Conservation (phyloP, 1,139 yeast genomes). For the Hansenula sp. region DNA sequence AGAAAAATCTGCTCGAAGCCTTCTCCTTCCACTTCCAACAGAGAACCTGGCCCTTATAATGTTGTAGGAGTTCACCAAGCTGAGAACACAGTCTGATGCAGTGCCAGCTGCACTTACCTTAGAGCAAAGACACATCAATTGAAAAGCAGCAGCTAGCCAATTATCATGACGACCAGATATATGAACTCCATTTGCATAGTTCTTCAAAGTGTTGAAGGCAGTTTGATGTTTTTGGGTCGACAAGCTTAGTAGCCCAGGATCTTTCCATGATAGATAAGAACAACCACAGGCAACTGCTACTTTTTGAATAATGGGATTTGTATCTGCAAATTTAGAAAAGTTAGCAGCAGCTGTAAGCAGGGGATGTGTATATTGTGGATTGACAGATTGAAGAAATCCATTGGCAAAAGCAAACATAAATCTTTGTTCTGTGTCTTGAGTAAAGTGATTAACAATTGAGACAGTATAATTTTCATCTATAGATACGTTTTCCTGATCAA, state of each 20-base stretch:
- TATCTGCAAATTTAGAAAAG: constrained; percentile 27
- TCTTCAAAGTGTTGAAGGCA: constrained; percentile 2
- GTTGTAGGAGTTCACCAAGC: constrained; percentile 26
- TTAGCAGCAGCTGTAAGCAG: constrained; percentile 36
- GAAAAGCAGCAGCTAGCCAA: constrained; percentile 35
- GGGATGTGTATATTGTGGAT: constrained; percentile 40
- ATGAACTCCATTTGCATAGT: background rate
- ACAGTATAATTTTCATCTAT: too few relatives aligned
- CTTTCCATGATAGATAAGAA: constrained; percentile 28
- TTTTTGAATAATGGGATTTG: constrained; percentile 29
- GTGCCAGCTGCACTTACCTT: constrained; percentile 28
- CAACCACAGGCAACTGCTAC: constrained; percentile 38
- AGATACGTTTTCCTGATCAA: too few relatives aligned
- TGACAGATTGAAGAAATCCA: constrained; percentile 34
- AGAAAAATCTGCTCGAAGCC: too few relatives aligned
- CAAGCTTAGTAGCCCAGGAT: constrained; percentile 10
- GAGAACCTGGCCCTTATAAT: constrained; percentile 22
- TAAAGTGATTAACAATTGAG: background rate
- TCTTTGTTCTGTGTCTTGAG: constrained; percentile 18
- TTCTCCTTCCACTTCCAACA: too few relatives aligned
- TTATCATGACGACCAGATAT: constrained; percentile 3
- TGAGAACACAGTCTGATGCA: constrained; percentile 26
- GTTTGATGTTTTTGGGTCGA: constrained; percentile 5
- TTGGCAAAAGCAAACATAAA: constrained; percentile 31
- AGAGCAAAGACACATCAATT: constrained; percentile 32